phyloP scores from a whole-genome alignment of 208 protist genomes.

The Angomonas ambiguus region DNA sequence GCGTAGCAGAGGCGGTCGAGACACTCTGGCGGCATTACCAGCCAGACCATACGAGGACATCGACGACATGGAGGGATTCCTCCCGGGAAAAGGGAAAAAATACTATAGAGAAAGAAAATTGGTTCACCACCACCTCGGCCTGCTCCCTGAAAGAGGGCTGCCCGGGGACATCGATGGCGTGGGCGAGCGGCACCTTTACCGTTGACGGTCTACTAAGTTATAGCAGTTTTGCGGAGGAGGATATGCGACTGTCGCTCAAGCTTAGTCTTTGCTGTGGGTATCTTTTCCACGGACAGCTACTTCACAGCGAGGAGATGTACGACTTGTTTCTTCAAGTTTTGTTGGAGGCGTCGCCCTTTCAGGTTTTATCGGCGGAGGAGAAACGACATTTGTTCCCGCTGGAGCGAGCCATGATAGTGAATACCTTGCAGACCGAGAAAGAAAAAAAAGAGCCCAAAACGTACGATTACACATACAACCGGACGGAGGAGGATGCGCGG shows the following conservation, averaged over 20 bases:
- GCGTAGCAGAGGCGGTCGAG: too few relatives aligned
- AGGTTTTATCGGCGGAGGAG: slow-evolving; percentile 46
- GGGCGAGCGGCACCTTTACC: slow-evolving; percentile 78
- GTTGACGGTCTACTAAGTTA: slow-evolving; percentile 50
- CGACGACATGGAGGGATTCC: background rate
- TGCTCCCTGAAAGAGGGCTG: slow-evolving; percentile 57
- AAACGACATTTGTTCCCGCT: slow-evolving; percentile 69
- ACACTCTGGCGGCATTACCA: too few relatives aligned
- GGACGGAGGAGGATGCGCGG: slow-evolving; percentile 32
- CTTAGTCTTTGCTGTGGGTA: slow-evolving; percentile 83
- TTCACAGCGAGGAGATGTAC: slow-evolving; percentile 58
- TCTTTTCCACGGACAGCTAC: slow-evolving; percentile 53
- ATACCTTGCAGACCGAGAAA: slow-evolving; percentile 17
- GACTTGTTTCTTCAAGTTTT: slow-evolving; percentile 61
- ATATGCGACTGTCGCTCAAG: slow-evolving; percentile 25
- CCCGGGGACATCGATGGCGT: slow-evolving; percentile 70
- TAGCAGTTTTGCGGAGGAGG: slow-evolving; percentile 31
- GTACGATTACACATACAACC: slow-evolving; percentile 35
- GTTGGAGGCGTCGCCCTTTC: slow-evolving; percentile 79
- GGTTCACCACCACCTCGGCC: slow-evolving; percentile 11
- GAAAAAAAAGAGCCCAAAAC: background rate
- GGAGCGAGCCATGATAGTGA: slow-evolving; percentile 27
- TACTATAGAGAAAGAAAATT: background rate
- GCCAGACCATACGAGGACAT: background rate
- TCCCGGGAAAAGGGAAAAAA: background rate